Evolutionary conservation across 2,329 filamentous ascomycete genomes (phyloP).

Genomic region (Fusarium dimerum): DNA sequence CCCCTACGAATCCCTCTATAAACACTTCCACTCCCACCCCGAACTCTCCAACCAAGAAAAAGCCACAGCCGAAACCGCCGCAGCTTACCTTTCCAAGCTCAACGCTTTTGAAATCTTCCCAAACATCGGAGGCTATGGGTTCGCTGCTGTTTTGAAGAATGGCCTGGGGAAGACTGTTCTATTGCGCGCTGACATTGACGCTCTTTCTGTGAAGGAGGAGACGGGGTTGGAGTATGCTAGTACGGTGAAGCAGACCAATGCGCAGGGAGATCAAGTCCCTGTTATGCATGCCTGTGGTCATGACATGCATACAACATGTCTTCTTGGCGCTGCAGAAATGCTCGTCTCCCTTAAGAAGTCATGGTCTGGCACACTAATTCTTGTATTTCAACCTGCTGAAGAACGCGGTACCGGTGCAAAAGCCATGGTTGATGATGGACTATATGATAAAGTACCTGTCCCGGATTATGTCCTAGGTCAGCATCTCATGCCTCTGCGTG

Average conservation of each 20-base stretch:
- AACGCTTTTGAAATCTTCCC: conserved; percentile 40
- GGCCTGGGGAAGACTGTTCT: conserved; percentile 56
- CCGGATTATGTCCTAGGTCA: conserved; percentile 40
- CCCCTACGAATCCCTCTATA: conserved; percentile 42
- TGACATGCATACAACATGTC: conserved; percentile 62
- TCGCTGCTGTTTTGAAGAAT: conserved; percentile 58
- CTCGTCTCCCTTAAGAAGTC: conserved; percentile 43
- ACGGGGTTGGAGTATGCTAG: conserved; percentile 59
- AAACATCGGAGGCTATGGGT: conserved; percentile 58
- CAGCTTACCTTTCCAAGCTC: conserved; percentile 36
- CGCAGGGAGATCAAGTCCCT: conserved; percentile 36
- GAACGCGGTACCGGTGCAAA: conserved; percentile 62
- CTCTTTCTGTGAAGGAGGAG: conserved; percentile 56
- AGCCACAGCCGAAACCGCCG: conserved; percentile 50
- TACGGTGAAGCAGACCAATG: conserved; percentile 2
- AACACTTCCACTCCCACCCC: conserved; percentile 58
- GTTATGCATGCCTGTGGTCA: conserved; percentile 73
- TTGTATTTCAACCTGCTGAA: conserved; percentile 69
- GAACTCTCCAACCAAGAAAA: conserved; percentile 60
- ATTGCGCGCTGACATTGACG: conserved; percentile 64
- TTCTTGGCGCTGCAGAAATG: conserved; percentile 56
- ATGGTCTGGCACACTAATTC: conserved; percentile 65
- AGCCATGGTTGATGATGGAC: conserved; percentile 40
- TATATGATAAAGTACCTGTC: conserved; percentile 33
- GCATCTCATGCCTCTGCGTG: conserved; percentile 32